Evolutionary conservation across 805 yeast species (phyloP), one percentile per base, ranked within the genome.

Genomic region (Cyberlindnera bimundalis): DNA sequence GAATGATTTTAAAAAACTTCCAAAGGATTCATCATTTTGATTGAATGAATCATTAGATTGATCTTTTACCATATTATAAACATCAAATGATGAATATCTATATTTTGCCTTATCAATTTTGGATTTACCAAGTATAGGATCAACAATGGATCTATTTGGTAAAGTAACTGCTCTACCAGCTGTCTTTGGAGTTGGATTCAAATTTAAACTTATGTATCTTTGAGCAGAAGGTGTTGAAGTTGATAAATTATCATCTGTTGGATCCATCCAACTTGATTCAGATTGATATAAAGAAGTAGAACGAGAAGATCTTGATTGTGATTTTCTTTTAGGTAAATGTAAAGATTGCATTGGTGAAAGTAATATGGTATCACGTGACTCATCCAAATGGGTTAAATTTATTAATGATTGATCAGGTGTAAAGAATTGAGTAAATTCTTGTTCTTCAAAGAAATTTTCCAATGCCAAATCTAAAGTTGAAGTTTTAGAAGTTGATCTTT

Each of bases 191-290:
- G 40, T 43, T 15, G 61, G 59, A 25, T 55, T 47, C 17, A 53
- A 24, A 28, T 53, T 55, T 33, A 51, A 32, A 32, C 49, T 48
- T n/a, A 53, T 46, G 33, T 56, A 56, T 14, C 58, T 30, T 21
- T 48, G 35, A 5, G 55, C 50, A 11, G 42, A 38, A 4, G 58
- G 59, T 4, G 61, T 55, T 2, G 56, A 43, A 2, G 50, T 29
- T 19, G 29, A 6, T 4, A 43, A 13, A 15, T 37, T n/a, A 17
- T 39, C 39, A 8, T 40, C 46, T 38, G 58, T 50, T 3, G 78
- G 72, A 39, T 74, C 79, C 78, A 74, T 73, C 79, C 80, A 75
- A 40, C 67, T 70, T 15, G 70, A 64, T 29, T 71, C 76, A 12
- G 70, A 58, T 3, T 62, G 56, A 49, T 73, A 68, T 30, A 70